phyloP scores from a whole-genome alignment of 2,329 filamentous ascomycete species.

The Talaromyces sp. region DNA sequence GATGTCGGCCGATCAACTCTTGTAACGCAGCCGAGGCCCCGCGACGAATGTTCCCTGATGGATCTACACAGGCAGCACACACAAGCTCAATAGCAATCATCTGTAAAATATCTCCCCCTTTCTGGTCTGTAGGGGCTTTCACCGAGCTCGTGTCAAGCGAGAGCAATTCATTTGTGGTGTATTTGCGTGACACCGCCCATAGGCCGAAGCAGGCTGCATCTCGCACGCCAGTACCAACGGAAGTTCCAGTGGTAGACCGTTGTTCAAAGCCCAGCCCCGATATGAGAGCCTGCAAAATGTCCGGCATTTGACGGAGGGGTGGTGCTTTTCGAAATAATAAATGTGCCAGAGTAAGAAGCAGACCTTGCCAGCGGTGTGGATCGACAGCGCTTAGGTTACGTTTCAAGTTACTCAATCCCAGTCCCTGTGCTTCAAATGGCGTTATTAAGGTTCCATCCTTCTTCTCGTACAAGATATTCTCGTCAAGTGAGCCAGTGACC shows the following conservation, averaged over 20 bases:
- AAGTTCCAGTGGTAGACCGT: slow-evolving; percentile 75
- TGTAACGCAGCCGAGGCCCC: slow-evolving; percentile 91
- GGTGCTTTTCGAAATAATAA: slow-evolving; percentile 80
- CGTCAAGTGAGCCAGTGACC: slow-evolving; percentile 64
- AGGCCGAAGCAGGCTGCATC: slow-evolving; percentile 96
- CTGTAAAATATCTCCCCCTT: slow-evolving; percentile 57
- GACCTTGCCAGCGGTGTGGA: slow-evolving; percentile 82
- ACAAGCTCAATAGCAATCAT: slow-evolving; percentile 76
- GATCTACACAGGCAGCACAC: slow-evolving; percentile 76
- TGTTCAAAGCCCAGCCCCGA: slow-evolving; percentile 86
- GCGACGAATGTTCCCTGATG: slow-evolving; percentile 86
- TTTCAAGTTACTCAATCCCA: slow-evolving; percentile 38
- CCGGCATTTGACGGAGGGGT: slow-evolving; percentile 63
- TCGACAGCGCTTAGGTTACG: slow-evolving; percentile 69
- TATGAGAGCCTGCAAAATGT: slow-evolving; percentile 72
- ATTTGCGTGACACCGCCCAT: slow-evolving; percentile 86
- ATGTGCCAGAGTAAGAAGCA: slow-evolving; percentile 83
- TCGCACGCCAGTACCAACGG: slow-evolving; percentile 81
- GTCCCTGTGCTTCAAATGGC: slow-evolving; percentile 26
- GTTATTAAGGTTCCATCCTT: slow-evolving; percentile 37
- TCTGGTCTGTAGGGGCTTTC: slow-evolving; percentile 23
- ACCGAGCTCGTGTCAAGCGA: slow-evolving; percentile 46
- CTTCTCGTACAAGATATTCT: slow-evolving; percentile 57
- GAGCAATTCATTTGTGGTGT: slow-evolving; percentile 72
- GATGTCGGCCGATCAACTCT: slow-evolving; percentile 88